A percentile compares a stretch with the other conserved stretches of the same genome.
Conservation (phyloP, 2,329 filamentous ascomycete species). For the Talaromyces sp. region DNA sequence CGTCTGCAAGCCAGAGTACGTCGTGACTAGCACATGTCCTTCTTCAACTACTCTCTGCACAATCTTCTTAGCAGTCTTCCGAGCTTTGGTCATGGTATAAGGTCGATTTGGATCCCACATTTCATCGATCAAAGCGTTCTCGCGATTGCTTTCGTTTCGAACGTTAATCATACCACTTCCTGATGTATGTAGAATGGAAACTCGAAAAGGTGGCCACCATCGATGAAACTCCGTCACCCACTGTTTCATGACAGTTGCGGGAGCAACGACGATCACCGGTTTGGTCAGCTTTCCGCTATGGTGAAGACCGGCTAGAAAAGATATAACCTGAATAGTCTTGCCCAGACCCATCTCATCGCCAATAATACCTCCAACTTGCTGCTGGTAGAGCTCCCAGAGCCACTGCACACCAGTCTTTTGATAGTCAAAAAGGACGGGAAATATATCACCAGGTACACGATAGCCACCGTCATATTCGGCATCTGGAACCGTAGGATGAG, state of each 20-base stretch:
- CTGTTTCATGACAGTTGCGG: conserved; percentile 90
- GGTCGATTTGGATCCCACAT: conserved; percentile 47
- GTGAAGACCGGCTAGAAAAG: conserved; percentile 85
- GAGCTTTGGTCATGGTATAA: conserved; percentile 48
- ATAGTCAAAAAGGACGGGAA: conserved; percentile 88
- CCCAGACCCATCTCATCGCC: conserved; percentile 99
- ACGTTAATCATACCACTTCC: conserved; percentile 95
- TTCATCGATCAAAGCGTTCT: conserved; percentile 61
- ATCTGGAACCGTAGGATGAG: conserved; percentile 78
- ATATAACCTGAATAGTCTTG: conserved; percentile 80
- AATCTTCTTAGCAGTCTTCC: conserved; percentile 72
- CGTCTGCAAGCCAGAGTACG: conserved; percentile 91
- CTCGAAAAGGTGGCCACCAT: conserved; percentile 98
- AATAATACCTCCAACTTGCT: conserved; percentile 88
- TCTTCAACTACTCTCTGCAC: conserved; percentile 77
- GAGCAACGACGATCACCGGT: conserved; percentile 87
- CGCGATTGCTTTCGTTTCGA: conserved; percentile 56
- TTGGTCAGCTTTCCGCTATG: conserved; percentile 82
- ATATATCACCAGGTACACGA: conserved; percentile 86
- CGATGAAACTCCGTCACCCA: conserved; percentile 98
- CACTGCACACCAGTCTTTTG: conserved; percentile 97
- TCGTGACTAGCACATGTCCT: conserved; percentile 91
- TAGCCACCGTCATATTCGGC: conserved; percentile 71
- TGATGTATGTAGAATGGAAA: conserved; percentile 91
- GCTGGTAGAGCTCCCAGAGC: conserved; percentile 87